Base-by-base conservation (phyloP, 139 green algal genomes). In the Chlamydomonas sp. region DNA sequence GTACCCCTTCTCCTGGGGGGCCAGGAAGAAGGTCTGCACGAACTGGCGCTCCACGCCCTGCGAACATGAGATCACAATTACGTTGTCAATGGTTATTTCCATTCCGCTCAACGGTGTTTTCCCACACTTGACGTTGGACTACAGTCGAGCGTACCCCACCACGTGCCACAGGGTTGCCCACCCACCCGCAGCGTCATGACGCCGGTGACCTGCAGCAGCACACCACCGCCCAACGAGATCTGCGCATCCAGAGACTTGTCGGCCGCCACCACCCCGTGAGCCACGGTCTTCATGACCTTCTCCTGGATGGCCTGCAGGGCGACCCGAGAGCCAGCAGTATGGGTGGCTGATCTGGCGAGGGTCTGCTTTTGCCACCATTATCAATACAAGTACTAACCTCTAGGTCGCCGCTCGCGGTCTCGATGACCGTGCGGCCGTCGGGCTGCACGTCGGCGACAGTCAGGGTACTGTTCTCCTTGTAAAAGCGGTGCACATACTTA, bases 21-120 rank as follows among this genome's bases (percentile, higher is more conserved):
- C 97, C 63, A 99, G 89, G 91, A 99, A 99, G 88, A 99, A 99
- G 83, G 92, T 96, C 89, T 99, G 97, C 68, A 96, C 94, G 80
- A 98, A 99, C 20, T 85, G 88, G 59, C 93, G 89, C 74, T 94
- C 90, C 31, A 83, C 80, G 74, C 86, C 90, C 87, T 95, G 89
- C 77, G 86, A 79, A 63, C 77, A 87, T 59, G 93, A 68, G 9
- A 80, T 64, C 58, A 84, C 31, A 49, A 49, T 49, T 49, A 49
- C 31, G 31, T 49, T 49, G 31, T 49, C 88, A 16, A 83, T 86
- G 10, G 31, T 49, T 49, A 49, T 49, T 49, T 49, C 31, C 31
- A 49, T 49, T 49, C 31, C 31, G 31, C 31, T 49, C 31, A 49
- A 49, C 31, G 31, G 31, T 49, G 31, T 49, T 49, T 49, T 49